Percentiles rank a stretch among this genome's conserved stretches.
These are phyloP conservation scores for Fomes fomentarius DNA, from an alignment of 1,284 basidiomycete species.

Conservation along the genomic window DNA sequence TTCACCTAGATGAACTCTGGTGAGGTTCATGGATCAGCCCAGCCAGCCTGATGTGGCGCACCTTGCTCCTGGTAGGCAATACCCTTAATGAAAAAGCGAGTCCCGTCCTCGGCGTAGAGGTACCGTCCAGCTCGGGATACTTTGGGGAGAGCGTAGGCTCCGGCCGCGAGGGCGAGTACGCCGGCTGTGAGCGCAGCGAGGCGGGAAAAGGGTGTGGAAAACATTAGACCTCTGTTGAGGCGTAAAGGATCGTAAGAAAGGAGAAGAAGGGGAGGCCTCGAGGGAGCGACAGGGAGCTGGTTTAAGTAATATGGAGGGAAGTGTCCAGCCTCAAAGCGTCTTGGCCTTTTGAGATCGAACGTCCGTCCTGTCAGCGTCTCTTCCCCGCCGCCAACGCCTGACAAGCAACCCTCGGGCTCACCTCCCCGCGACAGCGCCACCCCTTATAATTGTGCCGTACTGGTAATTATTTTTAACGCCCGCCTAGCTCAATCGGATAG, in stretches of 20 bases:
- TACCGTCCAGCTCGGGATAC: constrained; percentile 75
- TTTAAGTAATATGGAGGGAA: constrained; percentile 4
- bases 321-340: not conserved
- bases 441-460: too few relatives aligned
- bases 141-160: constrained; percentile 57
- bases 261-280: constrained; percentile 3
- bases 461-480: constrained; percentile 39
- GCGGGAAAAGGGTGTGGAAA: constrained; percentile 20
- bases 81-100: constrained; percentile 89
- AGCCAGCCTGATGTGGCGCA: constrained; percentile 31
- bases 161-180: constrained; percentile 35
- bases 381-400: too few relatives aligned
- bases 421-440: too few relatives aligned
- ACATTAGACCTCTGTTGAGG: constrained; percentile 27
- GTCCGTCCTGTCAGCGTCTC: too few relatives aligned
- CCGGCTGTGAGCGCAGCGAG: constrained; percentile 29
- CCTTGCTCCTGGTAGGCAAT: constrained; percentile 91
- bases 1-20: constrained; percentile 23
- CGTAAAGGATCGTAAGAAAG: constrained; percentile 14
- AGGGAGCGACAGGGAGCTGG: constrained; percentile 1
- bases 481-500: constrained; percentile 88
- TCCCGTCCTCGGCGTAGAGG: constrained; percentile 74
- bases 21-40: not conserved
- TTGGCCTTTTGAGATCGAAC: not conserved
- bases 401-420: too few relatives aligned